Evolutionary conservation across 2,329 filamentous ascomycete genomes (phyloP), one percentile per base, ranked within the genome.

Genomic region (Ascomycota sp.): DNA sequence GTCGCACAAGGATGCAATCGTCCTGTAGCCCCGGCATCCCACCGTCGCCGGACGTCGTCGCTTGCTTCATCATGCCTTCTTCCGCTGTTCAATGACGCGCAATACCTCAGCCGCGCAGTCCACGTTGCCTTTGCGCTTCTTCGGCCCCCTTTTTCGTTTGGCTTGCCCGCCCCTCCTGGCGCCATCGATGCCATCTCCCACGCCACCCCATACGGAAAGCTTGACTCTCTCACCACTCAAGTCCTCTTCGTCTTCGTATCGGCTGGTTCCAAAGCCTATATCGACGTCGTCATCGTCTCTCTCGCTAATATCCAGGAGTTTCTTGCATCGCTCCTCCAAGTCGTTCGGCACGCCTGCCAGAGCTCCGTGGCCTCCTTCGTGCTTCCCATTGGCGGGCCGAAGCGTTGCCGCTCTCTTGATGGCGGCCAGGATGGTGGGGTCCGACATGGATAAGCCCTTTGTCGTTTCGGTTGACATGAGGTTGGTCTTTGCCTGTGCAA

Each of bases 251-350:
- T 94, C 89, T 31, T 80, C 83, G 43, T 81, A 75, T 20, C 86
- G 67, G 44, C 77, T 89, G 13, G 74, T 80, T 22, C 89, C 89
- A 45, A 98, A 95, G 35, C 85, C 86, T 61, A 95, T 69, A 45
- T 98, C 89, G 55, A 98, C 66, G 52, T 98, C 86, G 33, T 86
- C 74, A 28, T 83, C 71, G 47, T 95, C 86, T 28, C 85, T 69
- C 40, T 79, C 76, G 32, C 73, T 69, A 35, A 65, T 65, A 41
- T 74, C 61, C 5, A 94, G 59, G 58, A 94, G 77, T 38, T 69
- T 75, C 48, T 71, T 75, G 30, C 75, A 69, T 7, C 76, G 73
- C 29, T 73, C 72, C 36, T 75, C 67, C 36, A 72, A 17, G 15
- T 17, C 15, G 15, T 17, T 17, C 15, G 15, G 15, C 15, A 17